Evolutionary conservation across 371 early-diverging fungal genomes (phyloP), one percentile per base, ranked within the genome.

Genomic region (Mucor irregularis): DNA sequence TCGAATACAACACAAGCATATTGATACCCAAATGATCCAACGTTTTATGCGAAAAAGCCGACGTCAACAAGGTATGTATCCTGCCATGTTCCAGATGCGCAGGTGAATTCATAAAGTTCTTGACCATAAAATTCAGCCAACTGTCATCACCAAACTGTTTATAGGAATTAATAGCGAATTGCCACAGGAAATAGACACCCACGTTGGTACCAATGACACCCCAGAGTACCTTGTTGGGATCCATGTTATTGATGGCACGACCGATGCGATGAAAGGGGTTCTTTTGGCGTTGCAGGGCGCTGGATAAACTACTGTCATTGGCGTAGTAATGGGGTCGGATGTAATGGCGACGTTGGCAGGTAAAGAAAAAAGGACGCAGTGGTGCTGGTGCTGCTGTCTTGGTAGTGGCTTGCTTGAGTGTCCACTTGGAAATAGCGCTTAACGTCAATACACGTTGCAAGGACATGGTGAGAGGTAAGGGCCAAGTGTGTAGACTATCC

Each of bases 11-110:
- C 0, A 82, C 82, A 42, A 84, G 47, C 66, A 78, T 78, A 49
- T 82, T 84, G 5, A 84, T 28, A 22, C 74, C 71, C 25, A 84
- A 59, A 52, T 84, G 85, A 21, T 68, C 65, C 43, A 77, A 53
- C 7, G 64, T 65, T 33, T 64, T 60, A 45, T 84, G 85, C 21
- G 81, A 81, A 46, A 84, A 66, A 0, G 76, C 62, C 2, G 73
- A 70, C 4, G 85, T 79, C 35, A 84, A 42, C 14, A 84, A 55
- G 3, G 80, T 80, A 66, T 81, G 77, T 16, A 65, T 49, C 5
- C 81, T 56, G 0, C 82, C 81, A 11, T 68, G 51, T 6, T 53
- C 19, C 14, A 80, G 22, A 3, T 71, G 62, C 33, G 69, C 72
- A n/a, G 52, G 51, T 16, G 76, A 69, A 13, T 49, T 66, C 6